Percentiles rank a stretch among this genome's conserved stretches.
Conservation (phyloP, 148 eudicot species). For the Rhododendron simsii region DNA sequence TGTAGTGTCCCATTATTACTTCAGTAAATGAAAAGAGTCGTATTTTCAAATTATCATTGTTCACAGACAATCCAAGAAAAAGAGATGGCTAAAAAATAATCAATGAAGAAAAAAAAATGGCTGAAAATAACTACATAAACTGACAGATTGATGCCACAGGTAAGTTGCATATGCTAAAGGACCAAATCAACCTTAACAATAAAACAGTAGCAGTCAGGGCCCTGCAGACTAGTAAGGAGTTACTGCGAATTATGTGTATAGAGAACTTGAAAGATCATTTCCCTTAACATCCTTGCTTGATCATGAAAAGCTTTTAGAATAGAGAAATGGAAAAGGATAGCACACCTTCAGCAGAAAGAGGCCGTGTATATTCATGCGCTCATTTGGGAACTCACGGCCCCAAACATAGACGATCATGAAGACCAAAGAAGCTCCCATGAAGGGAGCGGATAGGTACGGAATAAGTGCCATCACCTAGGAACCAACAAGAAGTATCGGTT, state of each 20-base stretch:
- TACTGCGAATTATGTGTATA: neutral
- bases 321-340: neutral
- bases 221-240: no score
- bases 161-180: neutral
- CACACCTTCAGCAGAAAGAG: conserved; percentile 36
- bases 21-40: no score
- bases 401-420: conserved; percentile 37
- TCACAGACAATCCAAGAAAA: no score
- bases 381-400: conserved; percentile 39
- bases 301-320: neutral
- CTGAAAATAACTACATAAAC: neutral
- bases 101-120: no score
- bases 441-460: conserved; percentile 22
- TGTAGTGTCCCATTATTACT: no score
- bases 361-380: conserved; percentile 28
- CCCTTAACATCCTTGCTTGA: neutral
- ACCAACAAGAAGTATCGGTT: neutral
- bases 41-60: no score
- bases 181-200: neutral
- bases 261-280: neutral
- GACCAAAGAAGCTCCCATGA: conserved; percentile 34
- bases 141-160: neutral
- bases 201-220: no score
- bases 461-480: conserved; percentile 24
- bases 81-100: no score